Percentiles rank a stretch among this genome's conserved stretches.
Evolutionary conservation across 371 early-diverging fungal genomes (phyloP).

Genomic region (Sporodiniella umbellata): DNA sequence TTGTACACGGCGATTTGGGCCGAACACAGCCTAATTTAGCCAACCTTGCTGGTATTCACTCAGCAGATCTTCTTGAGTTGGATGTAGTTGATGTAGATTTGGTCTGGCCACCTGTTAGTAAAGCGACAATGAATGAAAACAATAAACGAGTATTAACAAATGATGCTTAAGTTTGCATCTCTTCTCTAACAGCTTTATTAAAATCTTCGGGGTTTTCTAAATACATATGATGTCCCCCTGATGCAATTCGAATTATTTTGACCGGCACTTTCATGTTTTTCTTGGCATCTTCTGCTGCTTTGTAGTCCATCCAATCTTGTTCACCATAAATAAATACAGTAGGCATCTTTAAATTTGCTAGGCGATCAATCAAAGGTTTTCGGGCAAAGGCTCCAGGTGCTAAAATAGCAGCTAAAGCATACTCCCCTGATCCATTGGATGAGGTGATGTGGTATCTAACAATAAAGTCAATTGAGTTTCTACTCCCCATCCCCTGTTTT

Average conservation of each 20-base stretch:
- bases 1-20: constrained; percentile 95
- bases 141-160: constrained; percentile 10
- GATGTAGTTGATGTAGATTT: constrained; percentile 83
- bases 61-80: constrained; percentile 81
- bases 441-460: constrained; percentile 76
- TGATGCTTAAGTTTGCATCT: constrained; percentile 17
- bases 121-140: constrained; percentile 3
- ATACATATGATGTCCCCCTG: constrained; percentile 87
- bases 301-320: constrained; percentile 90
- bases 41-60: constrained; percentile 55
- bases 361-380: constrained; percentile 68
- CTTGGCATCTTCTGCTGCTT: constrained; percentile 65
- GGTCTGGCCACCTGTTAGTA: constrained; percentile 59
- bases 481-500: too few relatives aligned
- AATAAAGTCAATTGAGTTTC: not conserved
- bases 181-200: constrained; percentile 45
- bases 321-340: constrained; percentile 79
- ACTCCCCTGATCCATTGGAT: constrained; percentile 76
- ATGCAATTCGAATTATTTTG: constrained; percentile 41
- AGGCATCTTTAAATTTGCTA: constrained; percentile 70
- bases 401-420: constrained; percentile 71
- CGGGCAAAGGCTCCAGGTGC: constrained; percentile 84
- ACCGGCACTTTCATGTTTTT: constrained; percentile 53
- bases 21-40: constrained; percentile 85
- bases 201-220: constrained; percentile 82